A percentile compares a stretch with the other conserved stretches of the same genome.
Evolutionary conservation across 2,329 filamentous ascomycete genomes (phyloP).

Genomic region (Chrysosphaeria jannelii): DNA sequence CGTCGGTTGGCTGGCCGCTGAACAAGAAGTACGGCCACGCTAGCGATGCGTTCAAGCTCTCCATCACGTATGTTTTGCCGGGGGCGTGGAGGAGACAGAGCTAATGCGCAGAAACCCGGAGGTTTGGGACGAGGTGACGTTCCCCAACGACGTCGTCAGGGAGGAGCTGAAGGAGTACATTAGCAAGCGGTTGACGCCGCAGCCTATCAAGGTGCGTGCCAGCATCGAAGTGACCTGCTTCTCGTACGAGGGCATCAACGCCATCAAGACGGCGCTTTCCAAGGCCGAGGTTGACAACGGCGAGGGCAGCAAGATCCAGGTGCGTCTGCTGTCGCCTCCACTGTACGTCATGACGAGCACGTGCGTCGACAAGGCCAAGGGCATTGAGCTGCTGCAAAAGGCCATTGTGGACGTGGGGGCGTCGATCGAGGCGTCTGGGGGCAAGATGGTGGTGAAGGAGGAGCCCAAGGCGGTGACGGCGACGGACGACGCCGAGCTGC

Average conservation of each 20-base stretch:
- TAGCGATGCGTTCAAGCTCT: conserved; percentile 95
- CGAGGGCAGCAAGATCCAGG: conserved; percentile 79
- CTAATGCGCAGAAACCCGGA: conserved; percentile 42
- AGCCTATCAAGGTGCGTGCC: conserved; percentile 95
- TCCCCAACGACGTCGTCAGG: conserved; percentile 58
- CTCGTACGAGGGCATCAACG: conserved; percentile 93
- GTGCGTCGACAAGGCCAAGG: conserved; percentile 71
- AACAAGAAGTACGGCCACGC: conserved; percentile 95
- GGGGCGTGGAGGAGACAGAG: too few relatives aligned
- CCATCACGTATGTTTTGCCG: conserved; percentile 61
- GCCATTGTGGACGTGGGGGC: conserved; percentile 66
- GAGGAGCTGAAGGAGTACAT: conserved; percentile 89
- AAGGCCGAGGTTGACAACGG: conserved; percentile 85
- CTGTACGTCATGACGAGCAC: conserved; percentile 90
- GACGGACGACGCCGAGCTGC: conserved; percentile 87
- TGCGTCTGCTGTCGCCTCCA: conserved; percentile 90
- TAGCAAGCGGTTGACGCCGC: conserved; percentile 81
- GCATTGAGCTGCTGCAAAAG: conserved; percentile 60
- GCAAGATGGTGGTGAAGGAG: conserved; percentile 80
- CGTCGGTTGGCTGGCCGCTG: conserved; percentile 84
- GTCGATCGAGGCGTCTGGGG: conserved; percentile 50
- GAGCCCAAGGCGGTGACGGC: conserved; percentile 97
- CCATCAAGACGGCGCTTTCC: conserved; percentile 76
- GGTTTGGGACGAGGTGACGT: conserved; percentile 79
- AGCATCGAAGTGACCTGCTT: conserved; percentile 92